Base-by-base conservation (phyloP, 805 yeast species). In the Suhomyces tanzawaensis region DNA sequence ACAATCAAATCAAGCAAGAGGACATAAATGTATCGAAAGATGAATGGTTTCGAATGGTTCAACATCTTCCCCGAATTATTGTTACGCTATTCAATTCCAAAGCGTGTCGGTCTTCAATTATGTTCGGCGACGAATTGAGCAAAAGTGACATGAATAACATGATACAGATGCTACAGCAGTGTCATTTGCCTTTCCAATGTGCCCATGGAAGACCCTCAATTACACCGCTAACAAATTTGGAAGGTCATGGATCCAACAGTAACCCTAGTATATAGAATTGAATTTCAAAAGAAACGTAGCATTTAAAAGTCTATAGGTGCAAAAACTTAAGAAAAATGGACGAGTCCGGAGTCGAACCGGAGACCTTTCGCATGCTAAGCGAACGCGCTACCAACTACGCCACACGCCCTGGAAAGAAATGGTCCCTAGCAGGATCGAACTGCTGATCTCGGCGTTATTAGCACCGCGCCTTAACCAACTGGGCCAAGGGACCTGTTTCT, bases 151-250 rank as follows among this genome's bases (percentile, higher is more conserved):
- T 86, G 58, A 42, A 47, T 4, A 29, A 53, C 0, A 48, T 85
- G 16, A 48, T 86, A 0, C 23, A 33, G 1, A 44, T 58, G 1
- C 62, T 87, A 19, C 46, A 65, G 0, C 16, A 37, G 3, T 85
- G 95, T 50, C 49, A 60, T 11, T 57, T 69, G 14, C 95, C 95
- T 0, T 82, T 85, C 46, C 79, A 74, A 39, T 88, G 95, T 65
- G 95, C 95, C 0, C 95, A 87, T 56, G 95, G 95, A 0, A 60
- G 95, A 39, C 95, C 95, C 0, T 75, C 88, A 0, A 55, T 82
- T 9, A 72, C 78, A 1, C 89, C 90, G 0, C 42, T 78, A 3
- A 59, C 60, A 22, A 57, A 60, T 26, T 36, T 57, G 23, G 27
- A 37, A 30, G 27, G 18, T 25, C 17, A 19, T 33, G 17, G 29